Base-by-base conservation (phyloP, 106 monocot genomes). In the Allium sativum region DNA sequence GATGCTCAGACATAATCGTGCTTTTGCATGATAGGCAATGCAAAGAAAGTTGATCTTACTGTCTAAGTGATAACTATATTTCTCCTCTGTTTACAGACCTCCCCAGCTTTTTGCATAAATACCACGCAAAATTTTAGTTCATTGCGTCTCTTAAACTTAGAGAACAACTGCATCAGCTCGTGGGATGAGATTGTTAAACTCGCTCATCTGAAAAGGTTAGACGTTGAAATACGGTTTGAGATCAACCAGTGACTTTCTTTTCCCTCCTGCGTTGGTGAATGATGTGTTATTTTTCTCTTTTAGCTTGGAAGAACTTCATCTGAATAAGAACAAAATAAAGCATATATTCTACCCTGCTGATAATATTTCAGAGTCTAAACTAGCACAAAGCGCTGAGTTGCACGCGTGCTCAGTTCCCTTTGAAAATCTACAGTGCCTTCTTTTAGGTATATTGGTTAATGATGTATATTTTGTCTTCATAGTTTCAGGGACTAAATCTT, bases 111-210 rank as follows among this genome's bases (percentile, higher is more conserved):
- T 16, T 18, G 13, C 15, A 58, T 53, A 62, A 73, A 48, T 57
- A 68, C 21, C 68, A 68, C 78, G 58, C n/a, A 61, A 73, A 83
- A 81, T 68, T 90, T 95, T 70, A 52, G 72, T 45, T 76, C 70
- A 18, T 59, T 98, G 66, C 72, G 73, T 15, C 56, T 98, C 55
- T 66, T 98, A 61, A 98, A 91, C 78, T 79, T 98, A 60, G 96
- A 98, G 68, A 76, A 84, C 62, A 98, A 88, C 62, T 62, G 59
- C 31, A 80, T 98, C 68, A 73, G 71, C 40, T 61, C 61, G 20
- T 91, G 96, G 96, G 80, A 85, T 68, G 91, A 92, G 62, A 68
- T 92, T 76, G 60, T 88, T 71, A 91, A 85, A 70, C 80, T 98
- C 75, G 88, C 76, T 65, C 72, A 65, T 15, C 66, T 91, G 57